Evolutionary conservation across 768 basidiomycete genomes (phyloP).

Genomic region (Dioszegia hungarica): DNA sequence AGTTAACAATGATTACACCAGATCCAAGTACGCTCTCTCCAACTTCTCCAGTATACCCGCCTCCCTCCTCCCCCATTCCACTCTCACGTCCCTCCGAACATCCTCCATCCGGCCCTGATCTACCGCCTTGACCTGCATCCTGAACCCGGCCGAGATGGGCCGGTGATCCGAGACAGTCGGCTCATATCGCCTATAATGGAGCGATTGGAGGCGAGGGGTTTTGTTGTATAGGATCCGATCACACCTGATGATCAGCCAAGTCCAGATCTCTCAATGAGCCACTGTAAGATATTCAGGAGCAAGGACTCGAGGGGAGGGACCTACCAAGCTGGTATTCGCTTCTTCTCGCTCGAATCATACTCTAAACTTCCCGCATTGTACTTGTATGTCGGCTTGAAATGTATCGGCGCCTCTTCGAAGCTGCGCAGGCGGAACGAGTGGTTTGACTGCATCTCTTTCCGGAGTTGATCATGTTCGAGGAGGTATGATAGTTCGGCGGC

Average conservation of each 20-base stretch:
- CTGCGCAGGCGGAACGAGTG: conserved; percentile 77
- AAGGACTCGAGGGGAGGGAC: conserved; percentile 5
- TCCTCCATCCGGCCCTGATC: conserved; percentile 57
- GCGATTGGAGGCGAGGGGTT: conserved; percentile 56
- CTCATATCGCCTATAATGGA: conserved; percentile 79
- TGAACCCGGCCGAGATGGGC: conserved; percentile 76
- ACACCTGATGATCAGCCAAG: conserved; percentile 52
- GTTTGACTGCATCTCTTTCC: conserved; percentile 81
- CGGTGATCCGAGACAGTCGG: conserved; percentile 84
- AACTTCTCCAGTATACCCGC: conserved; percentile 39
- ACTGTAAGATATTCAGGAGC: no score
- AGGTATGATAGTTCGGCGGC: conserved; percentile 63
- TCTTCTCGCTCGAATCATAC: conserved; percentile 86
- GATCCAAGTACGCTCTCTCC: conserved; percentile 13
- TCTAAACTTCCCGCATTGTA: conserved; percentile 73
- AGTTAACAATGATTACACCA: neutral
- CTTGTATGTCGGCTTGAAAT: conserved; percentile 89
- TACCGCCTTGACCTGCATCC: conserved; percentile 68
- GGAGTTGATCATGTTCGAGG: conserved; percentile 71
- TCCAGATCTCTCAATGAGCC: no score
- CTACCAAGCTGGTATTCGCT: conserved; percentile 79
- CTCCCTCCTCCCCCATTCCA: conserved; percentile 49
- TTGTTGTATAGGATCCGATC: conserved; percentile 80
- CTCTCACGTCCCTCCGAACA: conserved; percentile 59
- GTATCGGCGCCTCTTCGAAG: conserved; percentile 73